These are phyloP conservation scores for Salix viminalis DNA, from an alignment of 345 rosid genomes.

Conservation along the genomic window DNA sequence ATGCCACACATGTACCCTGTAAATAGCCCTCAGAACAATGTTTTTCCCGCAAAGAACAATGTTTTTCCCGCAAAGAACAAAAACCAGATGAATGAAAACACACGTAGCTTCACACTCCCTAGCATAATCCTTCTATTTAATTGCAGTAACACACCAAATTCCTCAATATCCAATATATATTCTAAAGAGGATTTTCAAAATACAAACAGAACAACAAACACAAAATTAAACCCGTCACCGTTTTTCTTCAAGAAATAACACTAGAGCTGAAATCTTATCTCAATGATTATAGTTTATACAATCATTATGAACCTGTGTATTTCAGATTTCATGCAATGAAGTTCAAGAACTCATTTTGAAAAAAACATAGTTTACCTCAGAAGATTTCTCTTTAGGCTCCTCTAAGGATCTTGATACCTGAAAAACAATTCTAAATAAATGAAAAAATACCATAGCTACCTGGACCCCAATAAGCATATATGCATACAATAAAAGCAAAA, in stretches of 20 bases:
- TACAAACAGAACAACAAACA: not conserved
- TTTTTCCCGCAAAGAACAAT: not conserved
- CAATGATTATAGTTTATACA: not conserved
- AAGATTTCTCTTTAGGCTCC: conserved; percentile 48
- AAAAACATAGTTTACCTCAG: conserved; percentile 39
- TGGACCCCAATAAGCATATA: not conserved
- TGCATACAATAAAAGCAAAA: not conserved
- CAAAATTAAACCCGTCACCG: not conserved
- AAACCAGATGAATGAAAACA: not conserved
- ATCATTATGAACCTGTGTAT: not conserved
- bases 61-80: not conserved
- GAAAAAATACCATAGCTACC: not conserved
- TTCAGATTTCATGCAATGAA: not conserved
- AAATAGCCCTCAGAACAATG: not conserved
- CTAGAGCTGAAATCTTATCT: not conserved
- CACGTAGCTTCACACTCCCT: not conserved
- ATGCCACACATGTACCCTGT: not conserved
- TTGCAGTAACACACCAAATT: not conserved
- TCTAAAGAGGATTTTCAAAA: not conserved
- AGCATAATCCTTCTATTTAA: not conserved
- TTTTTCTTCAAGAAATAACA: not conserved
- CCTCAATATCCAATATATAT: not conserved
- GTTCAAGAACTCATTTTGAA: not conserved
- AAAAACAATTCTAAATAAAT: conserved; percentile 1
- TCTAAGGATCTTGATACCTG: conserved; percentile 63